phyloP scores from a whole-genome alignment of 2,329 filamentous ascomycete genomes.

The Aplosporella prunicola region DNA sequence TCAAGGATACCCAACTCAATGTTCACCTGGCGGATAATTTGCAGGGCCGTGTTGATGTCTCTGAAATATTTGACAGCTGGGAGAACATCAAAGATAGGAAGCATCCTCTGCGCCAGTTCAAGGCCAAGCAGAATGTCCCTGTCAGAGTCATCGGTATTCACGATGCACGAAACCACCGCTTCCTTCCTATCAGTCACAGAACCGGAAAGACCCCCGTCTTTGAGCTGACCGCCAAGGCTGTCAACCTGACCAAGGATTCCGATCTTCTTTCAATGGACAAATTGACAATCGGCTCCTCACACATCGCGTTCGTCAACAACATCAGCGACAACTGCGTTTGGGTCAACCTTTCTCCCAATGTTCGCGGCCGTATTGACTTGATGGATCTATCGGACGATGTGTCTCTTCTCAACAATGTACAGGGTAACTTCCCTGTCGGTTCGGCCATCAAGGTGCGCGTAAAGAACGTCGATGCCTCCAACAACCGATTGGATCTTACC shows the following conservation, averaged over 20 bases:
- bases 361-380: conserved; percentile 72
- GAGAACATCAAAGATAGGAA: conserved; percentile 78
- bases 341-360: conserved; percentile 81
- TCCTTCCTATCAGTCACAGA: conserved; percentile 82
- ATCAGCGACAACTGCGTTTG: conserved; percentile 69
- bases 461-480: conserved; percentile 59
- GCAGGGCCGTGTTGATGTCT: conserved; percentile 86
- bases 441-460: conserved; percentile 77
- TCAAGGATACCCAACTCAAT: conserved; percentile 89
- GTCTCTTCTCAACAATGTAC: conserved; percentile 64
- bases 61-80: conserved; percentile 81
- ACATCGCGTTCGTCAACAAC: conserved; percentile 87
- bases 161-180: conserved; percentile 81
- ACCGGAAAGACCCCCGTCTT: conserved; percentile 69
- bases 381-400: conserved; percentile 84
- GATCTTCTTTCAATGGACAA: conserved; percentile 62
- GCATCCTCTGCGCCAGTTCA: conserved; percentile 66
- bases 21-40: conserved; percentile 79
- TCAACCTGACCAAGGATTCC: conserved; percentile 49
- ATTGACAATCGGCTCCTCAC: conserved; percentile 59
- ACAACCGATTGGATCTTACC: conserved; percentile 75
- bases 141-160: conserved; percentile 80
- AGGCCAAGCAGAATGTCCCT: conserved; percentile 57
- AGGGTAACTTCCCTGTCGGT: conserved; percentile 78
- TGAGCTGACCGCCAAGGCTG: conserved; percentile 71